Evolutionary conservation across 208 protist species (phyloP), one percentile per base, ranked within the genome.

Genomic region (Acanthamoeba royreba): DNA sequence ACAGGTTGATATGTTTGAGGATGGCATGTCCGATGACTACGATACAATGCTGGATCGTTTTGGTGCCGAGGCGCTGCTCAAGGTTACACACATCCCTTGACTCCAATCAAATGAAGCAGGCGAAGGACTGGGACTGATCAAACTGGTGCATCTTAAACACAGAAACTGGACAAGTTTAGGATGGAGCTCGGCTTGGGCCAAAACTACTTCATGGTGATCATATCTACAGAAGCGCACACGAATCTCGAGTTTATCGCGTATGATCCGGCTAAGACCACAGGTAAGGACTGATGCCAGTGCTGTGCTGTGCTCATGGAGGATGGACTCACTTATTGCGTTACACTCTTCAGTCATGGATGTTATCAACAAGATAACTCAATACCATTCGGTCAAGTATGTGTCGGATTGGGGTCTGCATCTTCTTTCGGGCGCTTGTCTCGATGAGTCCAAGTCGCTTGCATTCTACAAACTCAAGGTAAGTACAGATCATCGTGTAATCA

Each of bases 11-110:
- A 28, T 74, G 28, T 92, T 92, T 45, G 86, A 92, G 53, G 86
- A 92, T 47, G 52, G 33, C 45, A 92, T 92, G 86, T 58, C 86
- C 45, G 86, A 92, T 25, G 86, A 92, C 86, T 58, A 92, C 58
- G 86, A 92, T 22, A 38, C 86, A 35, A 92, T 92, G 86, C 58
- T 92, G 33, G 58, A 92, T 33, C 58, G 49, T 40, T 92, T 77
- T 43, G 86, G 86, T 42, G 55, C 86, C 58, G 86, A 92, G 25
- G 74, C 49, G 17, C 58, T 92, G 8, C 58, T 92, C n/a, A 74
- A 66, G 55, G 85, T 91, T 28, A 58, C 11, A 25, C n/a, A n/a
- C n/a, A n/a, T n/a, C n/a, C n/a, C n/a, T n/a, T n/a, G n/a, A n/a
- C n/a, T n/a, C n/a, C n/a, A n/a, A n/a, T n/a, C n/a, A n/a, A n/a